phyloP scores from a whole-genome alignment of 2,329 filamentous ascomycete species.

The Leptosphaerulina australis region DNA sequence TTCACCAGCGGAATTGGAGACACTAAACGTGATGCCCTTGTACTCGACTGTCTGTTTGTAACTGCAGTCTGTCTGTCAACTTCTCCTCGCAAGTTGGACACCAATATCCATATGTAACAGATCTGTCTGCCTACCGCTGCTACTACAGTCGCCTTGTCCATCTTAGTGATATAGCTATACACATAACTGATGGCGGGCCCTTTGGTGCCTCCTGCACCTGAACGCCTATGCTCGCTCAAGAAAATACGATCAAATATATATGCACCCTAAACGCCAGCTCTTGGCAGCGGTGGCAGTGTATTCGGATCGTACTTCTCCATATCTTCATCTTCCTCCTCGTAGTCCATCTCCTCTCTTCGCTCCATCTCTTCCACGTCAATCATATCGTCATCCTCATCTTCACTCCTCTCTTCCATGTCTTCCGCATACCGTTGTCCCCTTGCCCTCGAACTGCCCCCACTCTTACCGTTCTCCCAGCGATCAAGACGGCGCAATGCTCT shows the following conservation, averaged over 20 bases:
- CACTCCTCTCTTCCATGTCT: slow-evolving; percentile 8
- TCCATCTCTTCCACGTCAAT: slow-evolving; percentile 30
- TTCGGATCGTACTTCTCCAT: slow-evolving; percentile 27
- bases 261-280: not conserved
- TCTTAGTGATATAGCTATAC: no score
- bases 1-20: no score
- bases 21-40: no score
- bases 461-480: slow-evolving; percentile 66
- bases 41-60: no score
- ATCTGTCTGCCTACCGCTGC: no score
- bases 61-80: no score
- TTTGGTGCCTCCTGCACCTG: not conserved
- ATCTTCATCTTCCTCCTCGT: slow-evolving; percentile 40
- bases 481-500: slow-evolving; percentile 68
- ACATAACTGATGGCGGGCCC: not conserved
- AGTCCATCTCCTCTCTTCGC: slow-evolving; percentile 39
- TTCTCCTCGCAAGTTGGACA: no score
- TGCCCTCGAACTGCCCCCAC: slow-evolving; percentile 16
- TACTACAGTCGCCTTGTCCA: no score
- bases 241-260: not conserved
- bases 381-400: slow-evolving; percentile 43
- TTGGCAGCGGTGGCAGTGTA: not conserved
- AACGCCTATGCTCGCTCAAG: slow-evolving; percentile 1
- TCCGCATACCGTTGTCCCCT: slow-evolving; percentile 5
- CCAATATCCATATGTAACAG: no score